Base-by-base conservation (phyloP, 371 early-diverging fungal species). In the Mortierella sp. region DNA sequence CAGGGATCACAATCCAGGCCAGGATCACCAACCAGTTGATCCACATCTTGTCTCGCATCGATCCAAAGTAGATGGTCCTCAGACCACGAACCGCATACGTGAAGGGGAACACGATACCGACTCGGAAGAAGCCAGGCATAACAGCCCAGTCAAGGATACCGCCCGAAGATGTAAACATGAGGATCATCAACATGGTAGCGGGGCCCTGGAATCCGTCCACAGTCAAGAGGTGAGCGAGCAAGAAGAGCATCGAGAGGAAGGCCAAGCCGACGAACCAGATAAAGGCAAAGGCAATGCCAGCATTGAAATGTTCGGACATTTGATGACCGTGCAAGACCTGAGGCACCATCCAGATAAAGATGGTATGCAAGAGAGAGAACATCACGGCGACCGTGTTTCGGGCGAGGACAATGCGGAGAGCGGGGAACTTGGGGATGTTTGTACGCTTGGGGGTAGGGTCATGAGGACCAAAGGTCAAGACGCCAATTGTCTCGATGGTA, bases 261-360 rank as follows among this genome's bases (percentile, higher is more conserved):
- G 76, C 68, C 18, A 65, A 45, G 55, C 81, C 73, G 3, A 64
- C 60, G 70, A 75, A 69, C 73, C 75, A 81, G 29, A 81, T 63
- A 57, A 75, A 81, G 14, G 65, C 68, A 45, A 81, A 72, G 15
- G 76, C 81, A n/a, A 68, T 60, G 6, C 73, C 81, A 7, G 63
- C 76, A 50, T 72, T 73, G 53, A 28, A 71, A 37, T 75, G 56
- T 2, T 72, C 73, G 0, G 70, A 72, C 64, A 76, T 68, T 37
- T 81, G 81, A 28, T 72, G 69, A 14, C 60, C 64, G 50, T 63
- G 44, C 59, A 81, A 29, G 37, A 75, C 68, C 44, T 71, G 81
- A 2, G 81, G 81, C 18, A 72, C 81, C 75, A 75, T 74, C 81
- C 81, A 80, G 63, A 80, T 71, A 43, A 69, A 56, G 50, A 80